Evolutionary conservation across 2,329 filamentous ascomycete species (phyloP).

Genomic region (Diaporthe citriasiana): DNA sequence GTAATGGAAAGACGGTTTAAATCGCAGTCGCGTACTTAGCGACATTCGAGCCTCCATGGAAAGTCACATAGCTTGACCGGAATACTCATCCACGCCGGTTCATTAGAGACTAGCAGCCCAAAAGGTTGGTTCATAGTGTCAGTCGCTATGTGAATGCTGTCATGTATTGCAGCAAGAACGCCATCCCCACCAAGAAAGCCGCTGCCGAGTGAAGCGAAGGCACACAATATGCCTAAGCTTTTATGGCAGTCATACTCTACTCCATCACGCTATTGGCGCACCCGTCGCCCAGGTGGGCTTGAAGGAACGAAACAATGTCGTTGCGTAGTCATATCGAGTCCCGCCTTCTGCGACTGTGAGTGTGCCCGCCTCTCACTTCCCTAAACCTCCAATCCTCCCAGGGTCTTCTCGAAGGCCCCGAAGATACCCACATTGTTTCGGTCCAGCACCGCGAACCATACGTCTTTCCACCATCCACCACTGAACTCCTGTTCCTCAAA

Average conservation of each 20-base stretch:
- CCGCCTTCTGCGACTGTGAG: not conserved
- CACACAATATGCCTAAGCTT: not conserved
- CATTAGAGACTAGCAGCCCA: not conserved
- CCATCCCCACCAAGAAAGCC: not conserved
- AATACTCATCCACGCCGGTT: not conserved
- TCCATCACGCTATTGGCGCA: not conserved
- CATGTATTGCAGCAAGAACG: slow-evolving; percentile 21
- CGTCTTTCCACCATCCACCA: slow-evolving; percentile 73
- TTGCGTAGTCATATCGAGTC: not conserved
- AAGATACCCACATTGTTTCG: slow-evolving; percentile 61
- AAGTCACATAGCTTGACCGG: too few relatives aligned
- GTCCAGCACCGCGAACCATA: slow-evolving; percentile 75
- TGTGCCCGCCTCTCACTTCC: not conserved
- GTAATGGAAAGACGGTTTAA: not conserved
- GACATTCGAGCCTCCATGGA: not conserved
- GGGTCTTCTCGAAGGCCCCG: slow-evolving; percentile 60
- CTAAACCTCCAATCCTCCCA: slow-evolving; percentile 53
- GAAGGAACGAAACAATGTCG: not conserved
- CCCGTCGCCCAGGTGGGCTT: not conserved
- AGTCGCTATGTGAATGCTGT: slow-evolving; percentile 5
- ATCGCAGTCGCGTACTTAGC: not conserved
- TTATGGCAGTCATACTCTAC: not conserved
- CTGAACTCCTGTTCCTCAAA: slow-evolving; percentile 71
- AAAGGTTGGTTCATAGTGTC: not conserved
- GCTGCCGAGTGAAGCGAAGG: not conserved